Base-by-base conservation (phyloP, 2,329 filamentous ascomycete species). In the Cladophialophora psammophila region DNA sequence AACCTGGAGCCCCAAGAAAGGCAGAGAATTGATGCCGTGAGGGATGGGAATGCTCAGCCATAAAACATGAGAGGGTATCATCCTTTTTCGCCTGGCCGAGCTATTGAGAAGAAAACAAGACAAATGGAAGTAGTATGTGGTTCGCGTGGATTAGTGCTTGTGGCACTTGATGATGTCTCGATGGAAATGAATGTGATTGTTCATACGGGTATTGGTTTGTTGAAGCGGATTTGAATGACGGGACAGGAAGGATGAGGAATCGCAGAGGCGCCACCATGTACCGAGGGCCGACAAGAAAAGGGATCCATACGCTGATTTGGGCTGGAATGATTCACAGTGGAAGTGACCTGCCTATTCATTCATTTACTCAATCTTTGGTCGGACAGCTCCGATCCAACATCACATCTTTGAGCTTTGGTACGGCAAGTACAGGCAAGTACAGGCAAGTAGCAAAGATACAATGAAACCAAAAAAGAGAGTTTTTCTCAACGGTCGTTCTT, bases 1-100 rank as follows among this genome's bases (percentile, higher is more conserved):
- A 65, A 53, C 42, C 62, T 71, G 34, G 66, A 67, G 38, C 50
- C 54, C 4, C 55, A 64, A n/a, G 60, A 67, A 36, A 60, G 36
- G 40, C 34, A 34, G 10, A 71, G 62, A 32, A 69, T 71, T 61
- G 69, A 71, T 48, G 59, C 31, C 8, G 31, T 38, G 18, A 55
- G 18, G n/a, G 53, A 55, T 5, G 53, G 53, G 5, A 35, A 55
- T 7, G 53, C 31, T n/a, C 53, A 35, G 7, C 15, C 31, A 55
- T 55, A 12, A 55, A 55, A 5, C n/a, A 15, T 9, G 13, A n/a
- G 15, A 55, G 18, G 31, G 5, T 13, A 18, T 15, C 20, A 31
- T 26, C 10, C 9, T 4, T 31, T 9, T 20, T 26, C 40, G 3
- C 5, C 45, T 3, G 8, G 20, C 20, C 13, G 18, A 18, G 10